Evolutionary conservation across 2,329 filamentous ascomycete genomes (phyloP).

Genomic region (Ampelomyces quisqualis): DNA sequence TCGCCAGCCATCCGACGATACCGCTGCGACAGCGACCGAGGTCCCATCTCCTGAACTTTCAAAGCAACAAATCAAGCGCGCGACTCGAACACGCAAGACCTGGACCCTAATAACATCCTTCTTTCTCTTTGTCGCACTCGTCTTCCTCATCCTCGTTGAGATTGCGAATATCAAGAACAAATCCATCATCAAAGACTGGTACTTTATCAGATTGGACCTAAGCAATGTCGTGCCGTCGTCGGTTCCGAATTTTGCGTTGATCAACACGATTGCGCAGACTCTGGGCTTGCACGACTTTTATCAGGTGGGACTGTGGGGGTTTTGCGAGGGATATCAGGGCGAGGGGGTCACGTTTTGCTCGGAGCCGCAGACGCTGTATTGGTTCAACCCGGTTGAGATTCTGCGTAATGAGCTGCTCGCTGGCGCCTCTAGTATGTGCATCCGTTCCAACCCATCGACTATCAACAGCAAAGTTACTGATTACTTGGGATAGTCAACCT

Average conservation of each 20-base stretch:
- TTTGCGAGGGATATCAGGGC: conserved; percentile 79
- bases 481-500: conserved; percentile 62
- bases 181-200: conserved; percentile 66
- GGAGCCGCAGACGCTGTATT: conserved; percentile 68
- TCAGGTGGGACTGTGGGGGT: conserved; percentile 87
- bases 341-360: conserved; percentile 78
- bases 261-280: conserved; percentile 84
- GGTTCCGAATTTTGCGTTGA: conserved; percentile 69
- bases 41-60: conserved; percentile 32
- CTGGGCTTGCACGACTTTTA: conserved; percentile 93
- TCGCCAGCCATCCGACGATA: conserved; percentile 19
- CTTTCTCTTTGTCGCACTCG: conserved; percentile 70
- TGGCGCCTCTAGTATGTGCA: conserved; percentile 68
- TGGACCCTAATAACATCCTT: conserved; percentile 66
- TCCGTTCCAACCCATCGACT: not conserved
- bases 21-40: conserved; percentile 12
- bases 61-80: conserved; percentile 42
- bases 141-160: conserved; percentile 79
- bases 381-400: conserved; percentile 88
- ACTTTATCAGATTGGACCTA: conserved; percentile 82
- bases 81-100: conserved; percentile 54
- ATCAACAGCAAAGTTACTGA: conserved; percentile 9
- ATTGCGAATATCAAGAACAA: conserved; percentile 71
- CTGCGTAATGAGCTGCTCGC: conserved; percentile 76
- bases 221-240: conserved; percentile 75